Evolutionary conservation across 1,284 basidiomycete species (phyloP), one percentile per base, ranked within the genome.

Genomic region (Pyrrhoderma noxium): DNA sequence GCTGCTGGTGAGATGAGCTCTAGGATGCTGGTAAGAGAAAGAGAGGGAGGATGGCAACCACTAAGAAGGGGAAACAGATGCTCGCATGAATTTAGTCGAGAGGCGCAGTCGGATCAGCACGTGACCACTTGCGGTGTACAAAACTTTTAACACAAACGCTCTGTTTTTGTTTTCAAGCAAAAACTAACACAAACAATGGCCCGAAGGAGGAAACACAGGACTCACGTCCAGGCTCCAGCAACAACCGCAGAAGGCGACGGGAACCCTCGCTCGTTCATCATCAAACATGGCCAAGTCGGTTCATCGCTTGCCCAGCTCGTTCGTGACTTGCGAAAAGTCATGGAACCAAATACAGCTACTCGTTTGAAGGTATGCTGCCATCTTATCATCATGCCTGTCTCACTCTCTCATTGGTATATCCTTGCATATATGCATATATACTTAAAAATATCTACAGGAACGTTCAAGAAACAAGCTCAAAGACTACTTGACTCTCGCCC

Each of bases 281-380:
- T 99, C 66, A 95, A 94, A 63, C 89, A 94, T 67, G 95, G 95
- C 40, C 82, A 85, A 54, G 93, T 98, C 27, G 93, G 94, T 13
- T 75, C 79, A 50, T 90, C 90, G n/a, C 76, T 96, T 48, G 71
- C 82, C 2, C 87, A 92, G 60, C 82, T 99, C 27, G 93, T 97
- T 13, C 79, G 87, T 48, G 96, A 99, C 68, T 73, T 97, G 61
- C 77, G 96, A 60, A 89, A 90, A 67, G 86, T 96, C 56, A 93
- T 99, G 90, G 96, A 99, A 68, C 96, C 96, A 54, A 93, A 98
- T 66, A 99, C 96, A 18, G 96, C 95, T 4, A 86, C 85, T 55
- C 77, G 94, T 46, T 77, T 99, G 16, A 83, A 74, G 70, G 92
- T 93, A 60, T 57, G 80, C 72, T 23, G 47, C 43, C 38, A 7